Percentiles rank a stretch among this genome's conserved stretches.
These are phyloP conservation scores for Pleurotus tuber-regium DNA, from an alignment of 768 basidiomycete genomes.

Conservation along the genomic window DNA sequence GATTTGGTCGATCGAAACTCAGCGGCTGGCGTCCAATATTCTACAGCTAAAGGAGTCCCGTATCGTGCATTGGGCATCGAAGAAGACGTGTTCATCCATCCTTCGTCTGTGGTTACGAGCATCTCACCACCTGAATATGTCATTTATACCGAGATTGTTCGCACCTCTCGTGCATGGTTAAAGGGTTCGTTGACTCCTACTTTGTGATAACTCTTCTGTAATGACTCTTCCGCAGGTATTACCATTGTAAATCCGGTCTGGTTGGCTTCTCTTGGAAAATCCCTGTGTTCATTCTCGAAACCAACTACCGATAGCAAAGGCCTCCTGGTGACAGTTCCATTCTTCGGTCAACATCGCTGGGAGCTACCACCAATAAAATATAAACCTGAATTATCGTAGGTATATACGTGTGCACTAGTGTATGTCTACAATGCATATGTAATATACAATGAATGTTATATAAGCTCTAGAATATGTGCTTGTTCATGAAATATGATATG, in stretches of 20 bases:
- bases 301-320: conserved; percentile 70
- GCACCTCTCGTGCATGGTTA: conserved; percentile 72
- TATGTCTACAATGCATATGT: neutral
- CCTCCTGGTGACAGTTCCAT: conserved; percentile 72
- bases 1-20: conserved; percentile 67
- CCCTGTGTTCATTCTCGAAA: conserved; percentile 88
- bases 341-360: conserved; percentile 84
- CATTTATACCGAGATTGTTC: conserved; percentile 78
- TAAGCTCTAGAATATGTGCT: neutral
- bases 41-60: conserved; percentile 75
- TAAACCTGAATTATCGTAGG: neutral
- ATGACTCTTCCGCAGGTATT: neutral
- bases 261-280: conserved; percentile 77
- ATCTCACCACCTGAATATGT: conserved; percentile 80
- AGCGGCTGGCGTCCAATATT: conserved; percentile 62
- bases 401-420: neutral
- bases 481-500: too few relatives aligned
- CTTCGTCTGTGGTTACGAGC: conserved; percentile 76
- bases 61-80: conserved; percentile 78
- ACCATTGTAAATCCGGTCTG: conserved; percentile 26
- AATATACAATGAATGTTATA: neutral
- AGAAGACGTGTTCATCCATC: conserved; percentile 92
- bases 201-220: neutral
- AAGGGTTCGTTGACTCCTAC: conserved; percentile 53
- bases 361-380: conserved; percentile 73